Evolutionary conservation across 768 basidiomycete genomes (phyloP).

Genomic region (Suillus subluteus): DNA sequence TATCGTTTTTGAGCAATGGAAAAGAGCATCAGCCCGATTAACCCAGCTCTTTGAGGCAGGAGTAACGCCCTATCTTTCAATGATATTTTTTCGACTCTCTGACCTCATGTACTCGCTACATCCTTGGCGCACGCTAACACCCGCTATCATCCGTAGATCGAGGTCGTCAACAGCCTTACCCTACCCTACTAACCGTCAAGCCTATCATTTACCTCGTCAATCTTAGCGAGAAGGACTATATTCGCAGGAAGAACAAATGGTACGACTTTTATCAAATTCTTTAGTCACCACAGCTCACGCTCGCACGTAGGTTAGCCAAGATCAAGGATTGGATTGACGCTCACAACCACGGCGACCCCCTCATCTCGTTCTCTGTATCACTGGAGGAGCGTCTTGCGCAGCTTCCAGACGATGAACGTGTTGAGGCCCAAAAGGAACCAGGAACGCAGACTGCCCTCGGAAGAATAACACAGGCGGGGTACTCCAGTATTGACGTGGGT

Average conservation of each 20-base stretch:
- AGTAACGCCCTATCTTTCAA: constrained; percentile 71
- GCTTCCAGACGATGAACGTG: constrained; percentile 67
- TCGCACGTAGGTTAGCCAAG: constrained; percentile 73
- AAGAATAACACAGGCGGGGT: constrained; percentile 96
- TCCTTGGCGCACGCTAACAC: constrained; percentile 10
- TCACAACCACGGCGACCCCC: constrained; percentile 92
- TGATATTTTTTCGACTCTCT: constrained; percentile 15
- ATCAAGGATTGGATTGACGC: constrained; percentile 98
- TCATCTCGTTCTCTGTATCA: constrained; percentile 97
- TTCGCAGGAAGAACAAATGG: constrained; percentile 99
- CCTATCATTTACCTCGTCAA: constrained; percentile 99
- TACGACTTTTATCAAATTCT: constrained; percentile 26
- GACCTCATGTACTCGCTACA: neutral
- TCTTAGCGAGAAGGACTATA: constrained; percentile 90
- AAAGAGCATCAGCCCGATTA: constrained; percentile 76
- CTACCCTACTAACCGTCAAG: constrained; percentile 85
- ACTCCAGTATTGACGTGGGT: constrained; percentile 80
- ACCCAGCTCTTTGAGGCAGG: constrained; percentile 90
- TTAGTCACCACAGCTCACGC: neutral
- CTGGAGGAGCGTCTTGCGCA: constrained; percentile 86
- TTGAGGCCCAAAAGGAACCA: constrained; percentile 74
- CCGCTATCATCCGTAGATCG: constrained; percentile 58
- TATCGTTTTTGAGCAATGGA: constrained; percentile 44
- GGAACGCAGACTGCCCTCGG: constrained; percentile 78
- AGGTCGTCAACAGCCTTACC: constrained; percentile 85